Percentiles rank a stretch among this genome's conserved stretches.
Evolutionary conservation across 805 yeast genomes (phyloP).

Genomic region (Lachancea waltii): DNA sequence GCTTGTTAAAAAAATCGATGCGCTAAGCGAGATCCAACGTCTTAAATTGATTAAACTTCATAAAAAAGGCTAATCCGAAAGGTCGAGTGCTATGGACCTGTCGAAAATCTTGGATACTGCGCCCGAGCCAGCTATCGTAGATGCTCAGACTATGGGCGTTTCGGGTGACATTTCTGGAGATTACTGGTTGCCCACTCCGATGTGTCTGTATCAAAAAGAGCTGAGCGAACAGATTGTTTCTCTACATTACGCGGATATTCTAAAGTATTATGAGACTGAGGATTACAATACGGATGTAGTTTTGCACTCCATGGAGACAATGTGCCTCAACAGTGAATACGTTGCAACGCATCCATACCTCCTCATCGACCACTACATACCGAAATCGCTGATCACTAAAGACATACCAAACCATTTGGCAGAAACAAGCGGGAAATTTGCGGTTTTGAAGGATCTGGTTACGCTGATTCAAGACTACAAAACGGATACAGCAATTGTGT

Average conservation of each 20-base stretch:
- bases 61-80: neutral
- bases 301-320: slow-evolving; percentile 67
- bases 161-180: slow-evolving; percentile 42
- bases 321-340: slow-evolving; percentile 67
- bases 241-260: slow-evolving; percentile 82
- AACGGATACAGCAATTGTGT: slow-evolving; percentile 60
- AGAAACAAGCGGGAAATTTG: slow-evolving; percentile 80
- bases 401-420: slow-evolving; percentile 66
- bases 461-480: slow-evolving; percentile 42
- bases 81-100: slow-evolving; percentile 50
- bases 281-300: slow-evolving; percentile 48
- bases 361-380: slow-evolving; percentile 77
- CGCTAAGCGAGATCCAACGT: too few relatives aligned
- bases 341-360: slow-evolving; percentile 88
- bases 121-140: slow-evolving; percentile 76
- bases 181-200: slow-evolving; percentile 73
- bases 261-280: slow-evolving; percentile 69
- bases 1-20: neutral
- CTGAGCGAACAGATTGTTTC: slow-evolving; percentile 88
- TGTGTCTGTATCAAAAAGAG: slow-evolving; percentile 81
- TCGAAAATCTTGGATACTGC: slow-evolving; percentile 71
- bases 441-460: slow-evolving; percentile 57
- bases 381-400: slow-evolving; percentile 64
- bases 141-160: slow-evolving; percentile 40
- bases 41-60: slow-evolving; percentile 1